These are phyloP conservation scores for Erysimum pusillum DNA, from an alignment of 441 rosid genomes.

Conservation along the genomic window DNA sequence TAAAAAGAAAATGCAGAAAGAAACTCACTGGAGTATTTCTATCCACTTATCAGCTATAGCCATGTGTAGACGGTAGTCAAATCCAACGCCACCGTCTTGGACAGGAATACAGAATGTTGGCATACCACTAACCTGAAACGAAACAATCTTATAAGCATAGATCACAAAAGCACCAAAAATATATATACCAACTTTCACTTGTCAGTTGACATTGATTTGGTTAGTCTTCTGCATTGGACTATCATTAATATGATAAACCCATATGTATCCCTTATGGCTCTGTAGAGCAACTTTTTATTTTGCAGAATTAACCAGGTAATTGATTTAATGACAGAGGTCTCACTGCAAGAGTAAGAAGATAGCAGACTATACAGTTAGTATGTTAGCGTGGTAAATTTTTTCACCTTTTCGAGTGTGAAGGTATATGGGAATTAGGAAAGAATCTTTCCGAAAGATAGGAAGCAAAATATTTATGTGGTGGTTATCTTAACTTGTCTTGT, in stretches of 20 bases:
- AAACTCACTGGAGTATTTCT: slow-evolving; percentile 83
- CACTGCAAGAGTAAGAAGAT: not conserved
- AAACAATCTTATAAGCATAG: slow-evolving; percentile 4
- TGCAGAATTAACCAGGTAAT: not conserved
- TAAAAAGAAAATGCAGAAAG: slow-evolving; percentile 1
- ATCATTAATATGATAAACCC: slow-evolving; percentile 4
- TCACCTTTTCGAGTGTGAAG: not conserved
- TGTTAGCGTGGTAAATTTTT: not conserved
- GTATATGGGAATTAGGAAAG: slow-evolving; percentile 6
- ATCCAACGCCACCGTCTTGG: slow-evolving; percentile 96
- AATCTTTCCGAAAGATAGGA: too few relatives aligned
- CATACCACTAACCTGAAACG: slow-evolving; percentile 95
- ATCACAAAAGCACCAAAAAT: slow-evolving; percentile 9
- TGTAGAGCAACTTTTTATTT: not conserved
- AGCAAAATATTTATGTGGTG: not conserved
- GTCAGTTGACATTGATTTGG: not conserved
- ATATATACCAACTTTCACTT: slow-evolving; percentile 1
- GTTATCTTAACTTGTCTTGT: slow-evolving; percentile 4
- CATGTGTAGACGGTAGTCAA: slow-evolving; percentile 98
- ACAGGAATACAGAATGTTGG: slow-evolving; percentile 93
- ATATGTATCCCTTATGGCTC: not conserved
- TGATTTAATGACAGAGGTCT: not conserved
- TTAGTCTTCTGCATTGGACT: not conserved
- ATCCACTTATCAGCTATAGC: slow-evolving; percentile 99
- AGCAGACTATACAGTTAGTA: not conserved